Percentiles rank a stretch among this genome's conserved stretches.
These are phyloP conservation scores for Aciculoconidium aculeatum DNA, from an alignment of 805 yeast species.

Conservation along the genomic window DNA sequence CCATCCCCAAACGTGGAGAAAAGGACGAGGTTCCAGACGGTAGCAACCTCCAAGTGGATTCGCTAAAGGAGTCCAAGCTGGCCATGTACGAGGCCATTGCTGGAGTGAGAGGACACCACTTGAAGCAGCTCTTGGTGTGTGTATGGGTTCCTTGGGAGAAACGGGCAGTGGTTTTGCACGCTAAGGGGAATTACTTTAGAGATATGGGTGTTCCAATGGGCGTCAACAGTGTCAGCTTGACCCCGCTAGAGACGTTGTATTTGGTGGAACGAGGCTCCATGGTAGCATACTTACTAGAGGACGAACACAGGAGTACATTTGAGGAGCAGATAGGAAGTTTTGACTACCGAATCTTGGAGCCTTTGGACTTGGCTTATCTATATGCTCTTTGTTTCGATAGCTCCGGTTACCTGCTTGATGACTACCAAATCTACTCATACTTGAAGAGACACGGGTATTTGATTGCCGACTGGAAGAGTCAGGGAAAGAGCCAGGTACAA, in stretches of 20 bases:
- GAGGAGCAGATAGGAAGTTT: conserved; percentile 14
- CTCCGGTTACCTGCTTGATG: conserved; percentile 38
- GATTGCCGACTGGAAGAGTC: conserved; percentile 23
- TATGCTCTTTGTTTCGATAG: conserved; percentile 46
- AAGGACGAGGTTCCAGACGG: conserved; percentile 87
- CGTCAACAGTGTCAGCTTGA: conserved; percentile 26
- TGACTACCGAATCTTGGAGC: conserved; percentile 16
- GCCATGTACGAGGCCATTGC: conserved; percentile 70
- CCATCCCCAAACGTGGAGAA: conserved; percentile 68
- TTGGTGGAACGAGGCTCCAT: conserved; percentile 71
- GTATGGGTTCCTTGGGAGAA: conserved; percentile 33
- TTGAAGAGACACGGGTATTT: conserved; percentile 76
- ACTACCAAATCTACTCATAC: conserved; percentile 63
- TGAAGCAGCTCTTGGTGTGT: conserved; percentile 48
- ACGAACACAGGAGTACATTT: background rate
- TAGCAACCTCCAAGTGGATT: conserved; percentile 43
- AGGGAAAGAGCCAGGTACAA: background rate
- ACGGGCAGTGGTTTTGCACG: conserved; percentile 32
- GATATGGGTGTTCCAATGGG: conserved; percentile 56
- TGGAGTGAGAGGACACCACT: conserved; percentile 41
- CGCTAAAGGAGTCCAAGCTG: conserved; percentile 48
- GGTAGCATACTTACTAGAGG: conserved; percentile 20
- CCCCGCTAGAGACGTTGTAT: conserved; percentile 67
- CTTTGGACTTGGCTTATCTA: conserved; percentile 58
- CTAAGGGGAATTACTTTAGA: conserved; percentile 68